Base-by-base conservation (phyloP, 1,284 basidiomycete genomes). In the Rhodotorula sp. region DNA sequence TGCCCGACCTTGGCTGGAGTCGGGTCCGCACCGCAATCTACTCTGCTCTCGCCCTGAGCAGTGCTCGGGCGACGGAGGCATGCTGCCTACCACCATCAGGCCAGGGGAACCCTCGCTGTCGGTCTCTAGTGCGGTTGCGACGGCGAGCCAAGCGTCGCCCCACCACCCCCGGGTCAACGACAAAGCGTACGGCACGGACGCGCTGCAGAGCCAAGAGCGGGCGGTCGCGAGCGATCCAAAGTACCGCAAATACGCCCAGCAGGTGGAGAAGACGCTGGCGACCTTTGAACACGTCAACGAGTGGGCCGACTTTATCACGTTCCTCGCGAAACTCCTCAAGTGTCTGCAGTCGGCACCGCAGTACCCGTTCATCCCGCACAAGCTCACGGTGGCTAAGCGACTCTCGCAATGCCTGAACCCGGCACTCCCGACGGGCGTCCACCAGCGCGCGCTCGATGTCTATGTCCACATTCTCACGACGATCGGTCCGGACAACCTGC, bases 241-340 rank as follows among this genome's bases (percentile, higher is more conserved):
- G 81, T 99, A 90, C 84, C 93, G 92, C 85, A 97, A 97, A 83
- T 98, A 95, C 82, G 86, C 89, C 0, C 87, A 89, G 65, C 89
- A 92, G 77, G 90, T 99, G 64, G 97, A 99, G 80, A 90, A 90
- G 80, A 92, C 91, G 74, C 85, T 99, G 43, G 90, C 89, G 75
- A 90, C 92, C 2, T 99, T 99, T 79, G 95, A 98, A 80, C 92
- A 88, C 79, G 93, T 98, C 72, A 92, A 95, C 72, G 97, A 99
- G 84, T 99, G 97, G 97, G 95, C 97, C 69, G 97, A 99, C 84
- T 99, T 95, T 81, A 98, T 98, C 80, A 91, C 95, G 57, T 99
- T 99, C 82, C 83, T 99, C 79, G 95, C 94, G 77, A 90, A 95
- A 73, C 83, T 99, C 69, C 87, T 97, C 76, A 99, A 98, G 92